phyloP scores from a whole-genome alignment of 495 filamentous ascomycete genomes.

The Letharia columbiana region DNA sequence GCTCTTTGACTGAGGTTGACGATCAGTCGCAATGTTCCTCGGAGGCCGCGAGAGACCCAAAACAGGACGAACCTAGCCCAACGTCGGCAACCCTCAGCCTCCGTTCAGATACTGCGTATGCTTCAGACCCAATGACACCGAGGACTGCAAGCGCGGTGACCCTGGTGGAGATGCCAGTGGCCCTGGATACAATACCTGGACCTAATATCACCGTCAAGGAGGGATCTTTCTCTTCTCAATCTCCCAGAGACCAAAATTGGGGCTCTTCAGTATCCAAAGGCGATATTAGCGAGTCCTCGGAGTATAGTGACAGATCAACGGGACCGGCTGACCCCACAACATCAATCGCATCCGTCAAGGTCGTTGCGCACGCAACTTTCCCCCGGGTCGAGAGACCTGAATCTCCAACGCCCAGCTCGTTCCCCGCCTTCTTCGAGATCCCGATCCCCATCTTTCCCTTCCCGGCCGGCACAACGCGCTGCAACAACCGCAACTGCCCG shows the following conservation, averaged over 20 bases:
- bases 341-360: background rate
- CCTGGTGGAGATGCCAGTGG: background rate
- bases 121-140: background rate
- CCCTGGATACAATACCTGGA: background rate
- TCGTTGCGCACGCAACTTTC: background rate
- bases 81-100: background rate
- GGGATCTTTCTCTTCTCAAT: background rate
- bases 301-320: background rate
- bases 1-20: background rate
- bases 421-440: background rate
- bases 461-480: background rate
- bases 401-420: background rate
- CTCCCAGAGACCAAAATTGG: background rate
- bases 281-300: background rate
- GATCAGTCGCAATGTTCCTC: background rate
- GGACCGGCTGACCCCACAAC: background rate
- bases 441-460: background rate
- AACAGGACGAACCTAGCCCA: background rate
- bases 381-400: background rate
- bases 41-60: too few species aligned
- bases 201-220: background rate
- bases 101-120: background rate
- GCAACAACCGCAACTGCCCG: background rate
- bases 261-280: background rate
- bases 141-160: background rate